Conservation (phyloP, 306 rosid species). For the Sechiopsis laciniata region DNA sequence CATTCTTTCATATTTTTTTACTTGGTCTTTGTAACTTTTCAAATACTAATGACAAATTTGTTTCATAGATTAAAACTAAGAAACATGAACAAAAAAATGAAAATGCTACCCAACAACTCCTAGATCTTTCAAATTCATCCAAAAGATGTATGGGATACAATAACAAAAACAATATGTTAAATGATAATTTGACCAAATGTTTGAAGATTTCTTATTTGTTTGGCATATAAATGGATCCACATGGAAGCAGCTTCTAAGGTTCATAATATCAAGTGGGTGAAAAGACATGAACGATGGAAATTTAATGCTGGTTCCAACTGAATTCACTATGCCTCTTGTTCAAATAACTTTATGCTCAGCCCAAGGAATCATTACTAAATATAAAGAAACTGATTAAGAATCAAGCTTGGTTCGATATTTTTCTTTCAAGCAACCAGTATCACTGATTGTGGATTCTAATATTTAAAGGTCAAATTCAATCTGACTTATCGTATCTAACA, state of each 20-base stretch:
- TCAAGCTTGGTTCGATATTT: not conserved
- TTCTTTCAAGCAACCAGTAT: not conserved
- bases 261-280: slow-evolving; percentile 7
- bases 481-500: not conserved
- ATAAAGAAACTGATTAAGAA: not conserved
- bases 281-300: slow-evolving; percentile 9
- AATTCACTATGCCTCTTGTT: not conserved
- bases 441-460: slow-evolving; percentile 14
- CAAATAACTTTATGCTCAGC: not conserved
- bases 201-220: not conserved
- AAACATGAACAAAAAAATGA: not conserved
- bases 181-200: not conserved
- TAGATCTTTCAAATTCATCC: not conserved
- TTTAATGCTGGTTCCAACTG: not conserved
- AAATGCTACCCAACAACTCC: not conserved
- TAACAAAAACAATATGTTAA: not conserved
- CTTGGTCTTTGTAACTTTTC: not conserved
- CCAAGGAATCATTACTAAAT: not conserved
- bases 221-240: not conserved
- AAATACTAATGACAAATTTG: not conserved
- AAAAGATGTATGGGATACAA: not conserved
- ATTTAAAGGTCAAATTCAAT: not conserved
- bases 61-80: not conserved
- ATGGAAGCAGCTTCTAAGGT: not conserved
- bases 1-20: too few relatives aligned